phyloP scores from a whole-genome alignment of 768 basidiomycete genomes.

The Chalciporus sphaerocephalus region DNA sequence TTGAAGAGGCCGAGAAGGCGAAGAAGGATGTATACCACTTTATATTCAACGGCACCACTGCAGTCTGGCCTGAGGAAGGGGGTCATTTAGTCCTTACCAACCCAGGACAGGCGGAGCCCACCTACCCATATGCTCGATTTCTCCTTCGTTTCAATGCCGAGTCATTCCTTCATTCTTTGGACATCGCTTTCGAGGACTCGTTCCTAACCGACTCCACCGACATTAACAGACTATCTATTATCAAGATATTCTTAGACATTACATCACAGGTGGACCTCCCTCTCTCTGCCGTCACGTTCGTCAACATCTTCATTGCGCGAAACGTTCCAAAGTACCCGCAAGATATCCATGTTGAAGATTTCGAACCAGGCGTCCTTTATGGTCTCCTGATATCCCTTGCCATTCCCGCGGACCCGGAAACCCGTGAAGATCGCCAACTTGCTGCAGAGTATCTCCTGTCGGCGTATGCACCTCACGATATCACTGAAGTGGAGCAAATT shows the following conservation, averaged over 20 bases:
- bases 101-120: conserved; percentile 70
- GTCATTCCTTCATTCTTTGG: conserved; percentile 88
- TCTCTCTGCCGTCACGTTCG: conserved; percentile 67
- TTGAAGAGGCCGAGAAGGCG: conserved; percentile 63
- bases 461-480: conserved; percentile 80
- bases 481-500: conserved; percentile 56
- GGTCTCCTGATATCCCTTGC: conserved; percentile 75
- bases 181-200: conserved; percentile 90
- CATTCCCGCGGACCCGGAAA: conserved; percentile 67
- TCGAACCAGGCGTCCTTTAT: conserved; percentile 66
- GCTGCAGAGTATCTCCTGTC: conserved; percentile 94
- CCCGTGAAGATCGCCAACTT: conserved; percentile 90
- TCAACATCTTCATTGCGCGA: conserved; percentile 93
- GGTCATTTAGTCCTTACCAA: conserved; percentile 73
- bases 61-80: conserved; percentile 74
- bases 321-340: conserved; percentile 97
- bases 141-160: conserved; percentile 89
- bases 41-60: conserved; percentile 77
- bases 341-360: conserved; percentile 44
- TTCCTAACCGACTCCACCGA: conserved; percentile 72
- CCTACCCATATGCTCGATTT: conserved; percentile 85
- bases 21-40: conserved; percentile 75
- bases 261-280: conserved; percentile 49
- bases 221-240: conserved; percentile 73
- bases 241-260: conserved; percentile 83